Conservation (phyloP, 108 stramenopile species). For the Skeletonema costatum region DNA sequence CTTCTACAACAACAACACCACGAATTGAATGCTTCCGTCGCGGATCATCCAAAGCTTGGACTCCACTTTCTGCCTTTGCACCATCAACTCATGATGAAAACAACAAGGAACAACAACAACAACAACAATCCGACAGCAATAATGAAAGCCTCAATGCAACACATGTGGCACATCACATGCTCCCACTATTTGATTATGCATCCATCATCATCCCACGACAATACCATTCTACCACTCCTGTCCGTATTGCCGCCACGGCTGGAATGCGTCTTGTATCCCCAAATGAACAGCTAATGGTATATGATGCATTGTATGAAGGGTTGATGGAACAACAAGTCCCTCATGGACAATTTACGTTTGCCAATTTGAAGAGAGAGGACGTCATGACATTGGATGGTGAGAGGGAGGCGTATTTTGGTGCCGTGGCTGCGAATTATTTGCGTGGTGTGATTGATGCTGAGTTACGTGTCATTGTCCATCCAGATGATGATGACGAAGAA, state of each 20-base stretch:
- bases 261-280: constrained; percentile 80
- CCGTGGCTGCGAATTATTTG: constrained; percentile 87
- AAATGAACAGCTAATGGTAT: constrained; percentile 66
- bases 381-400: constrained; percentile 81
- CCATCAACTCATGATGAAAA: constrained; percentile 24
- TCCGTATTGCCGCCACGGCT: constrained; percentile 84
- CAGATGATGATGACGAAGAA: constrained; percentile 11
- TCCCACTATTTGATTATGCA: constrained; percentile 82
- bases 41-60: constrained; percentile 73
- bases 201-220: constrained; percentile 68
- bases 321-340: constrained; percentile 43
- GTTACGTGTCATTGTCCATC: constrained; percentile 46
- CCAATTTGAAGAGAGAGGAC: constrained; percentile 54
- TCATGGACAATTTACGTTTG: constrained; percentile 56
- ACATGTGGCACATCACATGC: constrained; percentile 72
- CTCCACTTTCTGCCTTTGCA: constrained; percentile 79
- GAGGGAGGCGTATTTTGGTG: constrained; percentile 84
- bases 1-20: not conserved
- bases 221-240: constrained; percentile 65
- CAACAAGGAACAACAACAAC: constrained; percentile 13
- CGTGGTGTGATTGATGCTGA: constrained; percentile 77
- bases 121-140: constrained; percentile 4
- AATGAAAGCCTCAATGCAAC: constrained; percentile 48
- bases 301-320: constrained; percentile 80
- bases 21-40: constrained; percentile 63